Conservation (phyloP, 2,329 filamentous ascomycete genomes). For the Colletotrichum neosansevieriae region DNA sequence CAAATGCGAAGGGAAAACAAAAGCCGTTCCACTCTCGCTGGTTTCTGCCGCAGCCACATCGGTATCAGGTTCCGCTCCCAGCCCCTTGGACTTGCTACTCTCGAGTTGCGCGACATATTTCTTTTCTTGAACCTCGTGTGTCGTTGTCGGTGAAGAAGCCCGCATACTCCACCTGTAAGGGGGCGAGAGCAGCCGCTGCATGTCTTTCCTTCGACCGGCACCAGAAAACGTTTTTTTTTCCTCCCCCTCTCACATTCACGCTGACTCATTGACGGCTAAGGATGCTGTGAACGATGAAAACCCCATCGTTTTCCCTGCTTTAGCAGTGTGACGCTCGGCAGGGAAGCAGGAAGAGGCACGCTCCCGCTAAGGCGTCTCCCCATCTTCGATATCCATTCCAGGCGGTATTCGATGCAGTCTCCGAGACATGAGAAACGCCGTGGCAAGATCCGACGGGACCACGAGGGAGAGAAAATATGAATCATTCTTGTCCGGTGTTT, state of each 20-base stretch:
- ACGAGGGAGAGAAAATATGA: slow-evolving; percentile 7
- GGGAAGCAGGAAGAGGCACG: slow-evolving; percentile 35
- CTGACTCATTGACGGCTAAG: slow-evolving; percentile 35
- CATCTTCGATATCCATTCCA: slow-evolving; percentile 36
- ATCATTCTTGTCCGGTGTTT: slow-evolving; percentile 21
- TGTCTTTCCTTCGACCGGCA: slow-evolving; percentile 12
- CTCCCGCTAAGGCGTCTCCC: slow-evolving; percentile 34
- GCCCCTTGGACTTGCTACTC: not conserved
- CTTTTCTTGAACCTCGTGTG: slow-evolving; percentile 7
- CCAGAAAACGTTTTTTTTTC: not conserved
- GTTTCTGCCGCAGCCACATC: not conserved
- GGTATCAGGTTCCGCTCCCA: not conserved
- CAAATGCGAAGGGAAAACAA: not conserved
- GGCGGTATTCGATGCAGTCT: slow-evolving; percentile 37
- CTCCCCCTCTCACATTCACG: not conserved
- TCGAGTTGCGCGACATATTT: slow-evolving; percentile 32
- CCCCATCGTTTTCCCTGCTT: not conserved
- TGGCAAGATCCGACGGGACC: slow-evolving; percentile 27
- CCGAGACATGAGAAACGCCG: slow-evolving; percentile 34
- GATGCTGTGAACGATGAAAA: slow-evolving; percentile 33
- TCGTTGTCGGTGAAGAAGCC: slow-evolving; percentile 32
- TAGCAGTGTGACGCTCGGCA: slow-evolving; percentile 40
- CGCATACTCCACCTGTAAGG: slow-evolving; percentile 32
- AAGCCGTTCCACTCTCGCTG: not conserved
- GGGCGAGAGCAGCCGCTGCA: slow-evolving; percentile 14